phyloP scores from a whole-genome alignment of 805 yeast genomes.

The Candida verbasci region DNA sequence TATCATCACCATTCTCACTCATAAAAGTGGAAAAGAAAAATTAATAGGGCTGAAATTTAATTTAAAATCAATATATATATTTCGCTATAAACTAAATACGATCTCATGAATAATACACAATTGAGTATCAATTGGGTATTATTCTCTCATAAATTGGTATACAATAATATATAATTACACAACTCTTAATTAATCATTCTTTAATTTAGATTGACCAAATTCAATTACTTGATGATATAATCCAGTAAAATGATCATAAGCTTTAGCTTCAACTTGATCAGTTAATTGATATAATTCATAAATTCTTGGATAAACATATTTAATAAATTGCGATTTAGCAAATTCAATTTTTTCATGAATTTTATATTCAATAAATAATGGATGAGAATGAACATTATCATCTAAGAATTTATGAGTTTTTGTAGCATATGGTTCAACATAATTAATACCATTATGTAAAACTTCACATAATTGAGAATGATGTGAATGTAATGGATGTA shows the following conservation, averaged over 20 bases:
- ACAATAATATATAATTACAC: too few relatives aligned
- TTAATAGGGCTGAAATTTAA: too few relatives aligned
- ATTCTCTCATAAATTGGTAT: too few relatives aligned
- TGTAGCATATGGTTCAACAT: slow-evolving; percentile 27
- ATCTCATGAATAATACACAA: too few relatives aligned
- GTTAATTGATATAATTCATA: slow-evolving; percentile 27
- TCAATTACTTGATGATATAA: slow-evolving; percentile 13
- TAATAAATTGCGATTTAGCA: slow-evolving; percentile 18
- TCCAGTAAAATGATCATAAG: slow-evolving; percentile 19
- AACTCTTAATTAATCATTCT: slow-evolving; percentile 6
- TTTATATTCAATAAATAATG: slow-evolving; percentile 27
- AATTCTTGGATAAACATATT: slow-evolving; percentile 27
- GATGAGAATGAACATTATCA: slow-evolving; percentile 34
- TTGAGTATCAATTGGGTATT: too few relatives aligned
- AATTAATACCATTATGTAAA: slow-evolving; percentile 24
- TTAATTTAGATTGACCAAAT: slow-evolving; percentile 1
- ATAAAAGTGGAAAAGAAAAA: neutral
- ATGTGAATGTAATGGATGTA: slow-evolving; percentile 36
- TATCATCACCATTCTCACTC: neutral
- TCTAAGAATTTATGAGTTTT: slow-evolving; percentile 27
- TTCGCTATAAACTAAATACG: neutral
- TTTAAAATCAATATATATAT: too few relatives aligned
- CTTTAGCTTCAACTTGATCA: slow-evolving; percentile 30
- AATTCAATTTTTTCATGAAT: slow-evolving; percentile 23
- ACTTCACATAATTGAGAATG: slow-evolving; percentile 33